Evolutionary conservation across 2,329 filamentous ascomycete genomes (phyloP).

Genomic region (Penicillium glabrum): DNA sequence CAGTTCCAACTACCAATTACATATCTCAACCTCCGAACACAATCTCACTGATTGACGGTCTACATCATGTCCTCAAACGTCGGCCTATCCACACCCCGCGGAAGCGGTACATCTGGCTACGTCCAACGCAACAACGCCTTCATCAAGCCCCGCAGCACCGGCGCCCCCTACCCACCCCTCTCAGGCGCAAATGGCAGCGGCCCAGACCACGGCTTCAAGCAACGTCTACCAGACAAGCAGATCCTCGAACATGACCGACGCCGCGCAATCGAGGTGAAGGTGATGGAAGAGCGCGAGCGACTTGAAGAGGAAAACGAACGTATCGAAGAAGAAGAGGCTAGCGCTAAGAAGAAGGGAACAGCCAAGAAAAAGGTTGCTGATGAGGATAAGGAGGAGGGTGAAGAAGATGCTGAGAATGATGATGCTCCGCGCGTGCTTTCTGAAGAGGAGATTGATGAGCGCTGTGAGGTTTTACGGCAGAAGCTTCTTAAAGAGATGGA

Average conservation of each 20-base stretch:
- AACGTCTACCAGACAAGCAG: slow-evolving; percentile 84
- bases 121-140: slow-evolving; percentile 94
- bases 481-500: slow-evolving; percentile 61
- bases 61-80: slow-evolving; percentile 88
- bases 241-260: slow-evolving; percentile 94
- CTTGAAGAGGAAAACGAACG: slow-evolving; percentile 75
- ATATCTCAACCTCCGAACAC: background rate
- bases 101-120: slow-evolving; percentile 94
- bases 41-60: background rate
- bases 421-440: slow-evolving; percentile 46
- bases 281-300: slow-evolving; percentile 83
- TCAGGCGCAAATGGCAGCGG: slow-evolving; percentile 36
- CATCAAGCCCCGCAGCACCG: slow-evolving; percentile 76
- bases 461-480: slow-evolving; percentile 65
- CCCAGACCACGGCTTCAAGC: slow-evolving; percentile 60
- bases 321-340: slow-evolving; percentile 67
- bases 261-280: slow-evolving; percentile 87
- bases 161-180: slow-evolving; percentile 67
- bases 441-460: slow-evolving; percentile 86
- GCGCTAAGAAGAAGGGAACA: slow-evolving; percentile 64
- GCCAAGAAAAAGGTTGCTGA: slow-evolving; percentile 60
- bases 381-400: slow-evolving; percentile 8
- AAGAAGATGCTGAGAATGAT: slow-evolving; percentile 23
- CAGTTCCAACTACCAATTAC: background rate
- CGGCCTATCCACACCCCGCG: slow-evolving; percentile 88